These are phyloP conservation scores for Cyberlindnera maclurae DNA, from an alignment of 805 yeast species.

Conservation along the genomic window DNA sequence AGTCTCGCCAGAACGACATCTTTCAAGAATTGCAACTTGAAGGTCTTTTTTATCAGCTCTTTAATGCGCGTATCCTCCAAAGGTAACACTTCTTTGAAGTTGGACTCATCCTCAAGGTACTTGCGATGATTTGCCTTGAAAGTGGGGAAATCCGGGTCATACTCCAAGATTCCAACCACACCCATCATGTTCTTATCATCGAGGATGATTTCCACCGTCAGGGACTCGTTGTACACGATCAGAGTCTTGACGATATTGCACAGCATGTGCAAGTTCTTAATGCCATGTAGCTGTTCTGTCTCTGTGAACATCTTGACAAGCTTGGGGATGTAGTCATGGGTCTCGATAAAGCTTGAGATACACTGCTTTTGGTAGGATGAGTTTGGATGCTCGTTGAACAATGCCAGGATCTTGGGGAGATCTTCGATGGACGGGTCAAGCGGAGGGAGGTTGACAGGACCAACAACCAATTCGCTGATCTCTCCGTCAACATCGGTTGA, in stretches of 20 bases:
- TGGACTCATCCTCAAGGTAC: conserved; percentile 47
- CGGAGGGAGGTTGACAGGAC: conserved; percentile 68
- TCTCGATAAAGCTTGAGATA: conserved; percentile 48
- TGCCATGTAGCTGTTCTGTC: conserved; percentile 46
- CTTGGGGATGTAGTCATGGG: conserved; percentile 43
- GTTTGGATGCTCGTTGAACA: conserved; percentile 45
- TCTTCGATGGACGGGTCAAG: conserved; percentile 41
- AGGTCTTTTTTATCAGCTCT: conserved; percentile 62
- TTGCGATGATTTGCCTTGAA: conserved; percentile 75
- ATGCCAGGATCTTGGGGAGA: conserved; percentile 46
- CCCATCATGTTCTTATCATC: conserved; percentile 48
- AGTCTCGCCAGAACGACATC: conserved; percentile 81
- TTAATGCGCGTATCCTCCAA: conserved; percentile 42
- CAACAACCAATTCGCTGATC: conserved; percentile 69
- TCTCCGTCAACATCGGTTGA: conserved; percentile 43
- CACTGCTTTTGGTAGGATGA: conserved; percentile 58
- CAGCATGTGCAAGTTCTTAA: conserved; percentile 54
- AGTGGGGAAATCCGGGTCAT: conserved; percentile 81
- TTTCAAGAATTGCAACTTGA: conserved; percentile 70
- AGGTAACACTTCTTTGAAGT: conserved; percentile 68
- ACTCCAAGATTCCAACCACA: conserved; percentile 75
- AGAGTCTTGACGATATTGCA: conserved; percentile 70
- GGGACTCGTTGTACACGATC: conserved; percentile 63
- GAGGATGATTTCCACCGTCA: conserved; percentile 50
- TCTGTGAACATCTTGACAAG: conserved; percentile 46